Conservation (phyloP, 371 early-diverging fungal genomes). For the Mortierella polycephala region DNA sequence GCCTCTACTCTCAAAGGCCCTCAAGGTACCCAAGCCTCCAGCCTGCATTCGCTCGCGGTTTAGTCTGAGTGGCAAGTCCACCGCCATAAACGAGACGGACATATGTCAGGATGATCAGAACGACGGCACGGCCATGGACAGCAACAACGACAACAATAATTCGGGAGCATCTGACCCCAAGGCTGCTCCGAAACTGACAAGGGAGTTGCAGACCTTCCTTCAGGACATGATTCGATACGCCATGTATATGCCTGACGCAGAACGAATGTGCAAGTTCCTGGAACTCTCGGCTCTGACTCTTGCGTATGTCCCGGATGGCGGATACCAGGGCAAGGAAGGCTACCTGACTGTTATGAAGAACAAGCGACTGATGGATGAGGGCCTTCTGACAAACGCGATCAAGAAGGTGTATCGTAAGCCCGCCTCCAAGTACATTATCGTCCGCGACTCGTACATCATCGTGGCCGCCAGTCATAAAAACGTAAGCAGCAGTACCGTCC, state of each 20-base stretch:
- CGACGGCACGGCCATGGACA: not conserved
- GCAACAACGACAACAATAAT: not conserved
- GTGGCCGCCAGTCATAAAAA: conserved; percentile 52
- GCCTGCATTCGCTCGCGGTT: conserved; percentile 44
- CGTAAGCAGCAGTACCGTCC: conserved; percentile 23
- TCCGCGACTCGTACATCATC: conserved; percentile 53
- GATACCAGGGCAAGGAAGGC: conserved; percentile 54
- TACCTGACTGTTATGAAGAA: conserved; percentile 51
- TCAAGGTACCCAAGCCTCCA: conserved; percentile 51
- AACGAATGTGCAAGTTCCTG: conserved; percentile 54
- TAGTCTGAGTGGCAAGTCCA: conserved; percentile 8
- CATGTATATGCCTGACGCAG: conserved; percentile 52
- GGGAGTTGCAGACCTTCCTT: conserved; percentile 50
- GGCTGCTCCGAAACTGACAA: conserved; percentile 32
- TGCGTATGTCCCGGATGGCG: conserved; percentile 48
- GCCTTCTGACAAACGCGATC: conserved; percentile 41
- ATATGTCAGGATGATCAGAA: not conserved
- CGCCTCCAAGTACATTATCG: conserved; percentile 50
- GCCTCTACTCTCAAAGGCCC: conserved; percentile 18
- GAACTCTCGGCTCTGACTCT: conserved; percentile 52
- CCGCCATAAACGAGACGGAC: conserved; percentile 3
- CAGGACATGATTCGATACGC: conserved; percentile 54
- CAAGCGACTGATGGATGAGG: conserved; percentile 52
- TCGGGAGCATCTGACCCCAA: conserved; percentile 39
- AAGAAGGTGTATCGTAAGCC: conserved; percentile 53